phyloP scores from a whole-genome alignment of 2,329 filamentous ascomycete genomes.

The Venturia oleaginea region DNA sequence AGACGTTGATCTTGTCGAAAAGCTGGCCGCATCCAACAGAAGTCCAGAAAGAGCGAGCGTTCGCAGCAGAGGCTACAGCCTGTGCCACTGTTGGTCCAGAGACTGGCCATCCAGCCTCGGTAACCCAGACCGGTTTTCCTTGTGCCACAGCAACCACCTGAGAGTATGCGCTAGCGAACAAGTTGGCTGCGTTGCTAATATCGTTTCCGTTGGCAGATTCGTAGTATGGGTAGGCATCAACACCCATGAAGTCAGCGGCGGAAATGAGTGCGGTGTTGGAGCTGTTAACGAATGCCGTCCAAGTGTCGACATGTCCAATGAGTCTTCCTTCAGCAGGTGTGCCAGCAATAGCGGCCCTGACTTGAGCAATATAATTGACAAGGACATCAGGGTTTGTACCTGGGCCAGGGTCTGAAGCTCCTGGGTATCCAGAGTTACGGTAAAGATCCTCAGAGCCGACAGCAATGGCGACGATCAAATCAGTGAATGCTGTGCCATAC shows the following conservation, averaged over 20 bases:
- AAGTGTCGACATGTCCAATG: slow-evolving; percentile 84
- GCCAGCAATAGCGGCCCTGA: slow-evolving; percentile 53
- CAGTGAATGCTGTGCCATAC: slow-evolving; percentile 58
- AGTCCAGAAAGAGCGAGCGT: slow-evolving; percentile 75
- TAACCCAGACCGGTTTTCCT: slow-evolving; percentile 72
- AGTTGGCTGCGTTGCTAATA: slow-evolving; percentile 52
- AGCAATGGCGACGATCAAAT: slow-evolving; percentile 70
- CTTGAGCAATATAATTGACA: slow-evolving; percentile 60
- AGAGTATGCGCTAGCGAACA: slow-evolving; percentile 58
- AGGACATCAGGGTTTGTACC: slow-evolving; percentile 56
- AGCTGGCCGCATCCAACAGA: slow-evolving; percentile 60
- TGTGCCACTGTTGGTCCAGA: slow-evolving; percentile 52
- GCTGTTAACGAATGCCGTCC: slow-evolving; percentile 44
- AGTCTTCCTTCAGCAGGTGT: slow-evolving; percentile 49
- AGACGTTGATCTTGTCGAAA: slow-evolving; percentile 52
- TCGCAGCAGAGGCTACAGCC: slow-evolving; percentile 54
- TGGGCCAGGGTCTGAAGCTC: slow-evolving; percentile 50
- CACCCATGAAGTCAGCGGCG: slow-evolving; percentile 67
- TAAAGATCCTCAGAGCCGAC: slow-evolving; percentile 72
- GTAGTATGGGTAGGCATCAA: slow-evolving; percentile 81
- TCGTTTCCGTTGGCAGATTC: slow-evolving; percentile 49
- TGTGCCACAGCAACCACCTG: slow-evolving; percentile 49
- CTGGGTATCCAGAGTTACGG: slow-evolving; percentile 55
- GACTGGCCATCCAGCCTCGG: slow-evolving; percentile 82
- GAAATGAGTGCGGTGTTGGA: slow-evolving; percentile 62